Conservation (phyloP, 2,329 filamentous ascomycete species). For the Trichoderma harzianum region DNA sequence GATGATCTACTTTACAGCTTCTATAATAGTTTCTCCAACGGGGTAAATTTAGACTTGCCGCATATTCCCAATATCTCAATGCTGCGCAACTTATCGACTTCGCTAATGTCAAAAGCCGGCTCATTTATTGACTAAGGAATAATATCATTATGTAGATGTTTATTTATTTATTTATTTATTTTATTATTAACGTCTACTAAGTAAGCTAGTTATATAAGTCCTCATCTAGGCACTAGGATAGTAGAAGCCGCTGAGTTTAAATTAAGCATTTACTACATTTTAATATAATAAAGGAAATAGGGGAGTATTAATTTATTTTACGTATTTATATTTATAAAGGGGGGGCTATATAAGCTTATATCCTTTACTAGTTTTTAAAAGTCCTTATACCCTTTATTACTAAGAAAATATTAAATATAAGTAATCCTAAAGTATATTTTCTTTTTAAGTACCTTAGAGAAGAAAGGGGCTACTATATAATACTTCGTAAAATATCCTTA, state of each 20-base stretch:
- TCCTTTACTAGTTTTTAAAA: background rate
- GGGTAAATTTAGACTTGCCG: too few relatives aligned
- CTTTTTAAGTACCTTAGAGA: background rate
- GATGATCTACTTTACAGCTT: too few relatives aligned
- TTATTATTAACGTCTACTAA: background rate
- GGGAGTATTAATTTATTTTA: background rate
- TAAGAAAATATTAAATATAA: background rate
- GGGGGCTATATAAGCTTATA: background rate
- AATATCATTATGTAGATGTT: too few relatives aligned
- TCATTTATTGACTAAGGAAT: too few relatives aligned
- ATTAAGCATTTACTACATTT: background rate
- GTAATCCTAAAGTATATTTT: background rate
- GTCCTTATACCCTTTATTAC: background rate
- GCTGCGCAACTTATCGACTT: too few relatives aligned
- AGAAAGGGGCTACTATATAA: too few relatives aligned
- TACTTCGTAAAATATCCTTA: too few relatives aligned
- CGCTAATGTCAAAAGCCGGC: too few relatives aligned
- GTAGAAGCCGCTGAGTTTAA: background rate
- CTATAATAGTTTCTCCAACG: too few relatives aligned
- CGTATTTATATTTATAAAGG: background rate
- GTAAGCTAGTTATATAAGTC: constrained; percentile 9
- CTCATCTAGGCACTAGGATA: background rate
- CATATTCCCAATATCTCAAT: too few relatives aligned
- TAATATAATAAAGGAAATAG: background rate
- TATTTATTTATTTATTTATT: background rate